Conservation (phyloP, 345 rosid species). For the Eutrema yunnanense region DNA sequence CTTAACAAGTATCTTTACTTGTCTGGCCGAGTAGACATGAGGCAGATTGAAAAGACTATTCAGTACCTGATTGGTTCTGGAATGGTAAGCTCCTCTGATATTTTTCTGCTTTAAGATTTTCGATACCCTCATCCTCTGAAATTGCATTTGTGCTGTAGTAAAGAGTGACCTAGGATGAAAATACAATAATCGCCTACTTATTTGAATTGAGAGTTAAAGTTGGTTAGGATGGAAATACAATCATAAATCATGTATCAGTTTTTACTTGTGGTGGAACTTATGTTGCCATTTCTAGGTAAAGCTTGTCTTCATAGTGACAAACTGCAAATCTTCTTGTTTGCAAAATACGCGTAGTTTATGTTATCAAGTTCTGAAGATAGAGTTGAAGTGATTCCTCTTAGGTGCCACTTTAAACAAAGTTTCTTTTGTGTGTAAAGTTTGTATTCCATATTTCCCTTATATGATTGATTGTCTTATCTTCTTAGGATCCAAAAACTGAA, state of each 20-base stretch:
- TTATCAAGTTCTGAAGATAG: background rate
- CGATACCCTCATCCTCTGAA: background rate
- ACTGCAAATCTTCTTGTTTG: background rate
- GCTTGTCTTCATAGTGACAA: background rate
- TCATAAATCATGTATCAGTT: background rate
- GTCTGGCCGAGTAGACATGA: constrained; percentile 74
- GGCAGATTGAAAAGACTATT: constrained; percentile 65
- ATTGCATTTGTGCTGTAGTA: background rate
- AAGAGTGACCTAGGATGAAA: background rate
- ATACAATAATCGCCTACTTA: background rate
- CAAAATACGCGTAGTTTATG: background rate
- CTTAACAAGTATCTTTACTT: constrained; percentile 69
- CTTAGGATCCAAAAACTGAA: constrained; percentile 65
- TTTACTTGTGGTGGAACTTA: background rate
- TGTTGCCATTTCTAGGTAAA: background rate
- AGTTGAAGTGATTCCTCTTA: background rate
- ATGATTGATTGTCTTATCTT: background rate
- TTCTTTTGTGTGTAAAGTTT: background rate
- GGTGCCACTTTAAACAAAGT: background rate
- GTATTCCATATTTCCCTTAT: background rate
- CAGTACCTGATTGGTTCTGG: constrained; percentile 69
- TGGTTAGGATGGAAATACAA: background rate
- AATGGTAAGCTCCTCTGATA: constrained; percentile 41
- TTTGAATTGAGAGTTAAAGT: background rate
- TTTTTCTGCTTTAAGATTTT: background rate